A percentile compares a stretch with the other conserved stretches of the same genome.
phyloP scores from a whole-genome alignment of 345 rosid species.

The Lepidium africanum region DNA sequence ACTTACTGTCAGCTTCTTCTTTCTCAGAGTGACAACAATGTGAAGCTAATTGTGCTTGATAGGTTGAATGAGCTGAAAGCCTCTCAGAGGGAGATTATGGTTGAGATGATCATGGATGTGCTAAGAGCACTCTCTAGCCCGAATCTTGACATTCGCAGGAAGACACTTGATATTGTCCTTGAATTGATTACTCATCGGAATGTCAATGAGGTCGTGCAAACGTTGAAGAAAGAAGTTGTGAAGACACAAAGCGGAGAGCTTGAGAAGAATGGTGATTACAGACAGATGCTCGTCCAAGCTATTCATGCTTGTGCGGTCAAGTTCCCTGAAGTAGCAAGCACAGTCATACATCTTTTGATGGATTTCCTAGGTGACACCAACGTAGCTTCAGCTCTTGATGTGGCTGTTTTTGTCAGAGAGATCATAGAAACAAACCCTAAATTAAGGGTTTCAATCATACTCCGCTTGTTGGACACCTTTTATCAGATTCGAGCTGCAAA shows the following conservation, averaged over 20 bases:
- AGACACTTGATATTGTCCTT: conserved; percentile 76
- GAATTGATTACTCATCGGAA: conserved; percentile 67
- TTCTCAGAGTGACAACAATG: conserved; percentile 83
- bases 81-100: conserved; percentile 67
- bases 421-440: conserved; percentile 73
- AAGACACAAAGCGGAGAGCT: conserved; percentile 80
- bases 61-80: conserved; percentile 63
- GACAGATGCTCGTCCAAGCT: conserved; percentile 87
- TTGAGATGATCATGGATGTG: conserved; percentile 79
- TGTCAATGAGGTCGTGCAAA: conserved; percentile 63
- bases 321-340: conserved; percentile 87
- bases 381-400: conserved; percentile 80
- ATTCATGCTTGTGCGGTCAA: conserved; percentile 80
- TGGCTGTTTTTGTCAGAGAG: conserved; percentile 71
- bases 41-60: conserved; percentile 81
- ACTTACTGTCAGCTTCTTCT: conserved; percentile 74
- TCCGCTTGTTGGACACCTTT: conserved; percentile 70
- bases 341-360: conserved; percentile 84
- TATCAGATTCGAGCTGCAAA: conserved; percentile 80
- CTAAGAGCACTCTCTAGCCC: conserved; percentile 82
- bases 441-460: conserved; percentile 69
- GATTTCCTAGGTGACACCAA: conserved; percentile 82
- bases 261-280: conserved; percentile 81
- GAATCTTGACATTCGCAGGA: conserved; percentile 65
- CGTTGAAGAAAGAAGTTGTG: conserved; percentile 78